Percentiles rank a stretch among this genome's conserved stretches.
These are phyloP conservation scores for Solanum chmielewskii DNA, from an alignment of 257 asterid genomes.

Conservation along the genomic window DNA sequence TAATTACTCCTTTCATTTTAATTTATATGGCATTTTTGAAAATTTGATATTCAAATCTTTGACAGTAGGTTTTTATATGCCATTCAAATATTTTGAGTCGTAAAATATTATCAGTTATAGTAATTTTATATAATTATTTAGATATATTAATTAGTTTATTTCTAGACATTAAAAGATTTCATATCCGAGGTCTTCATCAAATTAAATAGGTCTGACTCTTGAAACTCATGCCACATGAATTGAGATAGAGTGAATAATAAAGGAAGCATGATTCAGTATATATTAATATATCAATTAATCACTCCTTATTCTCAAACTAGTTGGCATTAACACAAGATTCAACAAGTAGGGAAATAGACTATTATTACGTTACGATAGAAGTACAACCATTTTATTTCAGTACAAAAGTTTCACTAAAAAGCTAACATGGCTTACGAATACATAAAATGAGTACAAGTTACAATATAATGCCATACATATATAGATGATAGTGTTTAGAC, in stretches of 20 bases:
- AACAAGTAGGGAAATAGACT: not conserved
- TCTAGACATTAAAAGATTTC: too few species aligned
- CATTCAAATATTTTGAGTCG: too few species aligned
- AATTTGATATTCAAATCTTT: not conserved
- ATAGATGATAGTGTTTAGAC: not conserved
- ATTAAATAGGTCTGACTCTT: not conserved
- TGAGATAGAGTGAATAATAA: not conserved
- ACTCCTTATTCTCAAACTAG: not conserved
- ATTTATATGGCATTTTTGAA: not conserved
- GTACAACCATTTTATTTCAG: not conserved
- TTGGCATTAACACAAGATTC: not conserved
- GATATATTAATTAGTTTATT: not conserved
- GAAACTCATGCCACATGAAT: not conserved
- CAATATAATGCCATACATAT: not conserved
- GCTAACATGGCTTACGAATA: not conserved
- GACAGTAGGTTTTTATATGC: too few species aligned
- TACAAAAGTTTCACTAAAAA: not conserved
- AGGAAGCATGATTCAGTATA: not conserved
- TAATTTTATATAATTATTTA: too few species aligned
- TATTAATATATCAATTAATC: not conserved
- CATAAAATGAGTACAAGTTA: not conserved
- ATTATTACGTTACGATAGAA: not conserved
- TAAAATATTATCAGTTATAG: too few species aligned
- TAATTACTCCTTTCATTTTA: not conserved
- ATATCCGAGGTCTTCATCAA: rapidly evolving